These are phyloP conservation scores for Udeniomyces megalosporus DNA, from an alignment of 768 basidiomycete species.

Conservation along the genomic window DNA sequence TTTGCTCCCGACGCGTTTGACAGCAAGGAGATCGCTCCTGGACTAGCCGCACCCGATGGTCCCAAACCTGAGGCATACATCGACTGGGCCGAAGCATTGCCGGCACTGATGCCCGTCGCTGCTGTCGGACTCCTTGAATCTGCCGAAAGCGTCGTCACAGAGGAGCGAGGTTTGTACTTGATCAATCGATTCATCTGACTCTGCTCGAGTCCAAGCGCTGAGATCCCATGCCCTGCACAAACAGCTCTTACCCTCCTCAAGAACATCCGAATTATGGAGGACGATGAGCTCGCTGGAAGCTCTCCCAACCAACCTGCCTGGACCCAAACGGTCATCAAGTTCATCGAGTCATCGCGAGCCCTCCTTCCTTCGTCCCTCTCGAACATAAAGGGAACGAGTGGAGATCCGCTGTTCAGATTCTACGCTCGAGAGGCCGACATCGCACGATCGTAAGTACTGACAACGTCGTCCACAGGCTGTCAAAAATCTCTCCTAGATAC, in stretches of 20 bases:
- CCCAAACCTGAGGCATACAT: conserved; percentile 84
- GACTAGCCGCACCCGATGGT: conserved; percentile 67
- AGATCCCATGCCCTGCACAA: too few relatives aligned
- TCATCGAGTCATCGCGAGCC: not conserved
- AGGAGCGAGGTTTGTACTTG: conserved; percentile 56
- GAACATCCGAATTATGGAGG: conserved; percentile 89
- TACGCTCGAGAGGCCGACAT: conserved; percentile 75
- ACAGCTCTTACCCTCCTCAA: conserved; percentile 63
- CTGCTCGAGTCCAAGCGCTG: too few relatives aligned
- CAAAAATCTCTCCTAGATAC: too few relatives aligned
- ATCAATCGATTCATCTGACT: too few relatives aligned
- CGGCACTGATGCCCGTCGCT: conserved; percentile 75
- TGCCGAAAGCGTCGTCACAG: conserved; percentile 79
- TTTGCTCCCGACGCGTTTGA: conserved; percentile 84
- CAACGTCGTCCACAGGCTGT: too few relatives aligned
- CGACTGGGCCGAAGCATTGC: conserved; percentile 73
- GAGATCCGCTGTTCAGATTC: conserved; percentile 70
- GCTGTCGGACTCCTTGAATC: conserved; percentile 83
- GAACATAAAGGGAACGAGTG: conserved; percentile 45
- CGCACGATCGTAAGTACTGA: conserved; percentile 31
- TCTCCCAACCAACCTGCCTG: not conserved
- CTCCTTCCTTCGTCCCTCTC: conserved; percentile 30
- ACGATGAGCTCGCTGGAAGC: conserved; percentile 37
- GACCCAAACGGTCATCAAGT: not conserved
- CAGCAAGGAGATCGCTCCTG: conserved; percentile 38